A percentile compares a stretch with the other conserved stretches of the same genome.
These are phyloP conservation scores for Pilasporangium apinafurcum DNA, from an alignment of 352 stramenopile species.

Conservation along the genomic window DNA sequence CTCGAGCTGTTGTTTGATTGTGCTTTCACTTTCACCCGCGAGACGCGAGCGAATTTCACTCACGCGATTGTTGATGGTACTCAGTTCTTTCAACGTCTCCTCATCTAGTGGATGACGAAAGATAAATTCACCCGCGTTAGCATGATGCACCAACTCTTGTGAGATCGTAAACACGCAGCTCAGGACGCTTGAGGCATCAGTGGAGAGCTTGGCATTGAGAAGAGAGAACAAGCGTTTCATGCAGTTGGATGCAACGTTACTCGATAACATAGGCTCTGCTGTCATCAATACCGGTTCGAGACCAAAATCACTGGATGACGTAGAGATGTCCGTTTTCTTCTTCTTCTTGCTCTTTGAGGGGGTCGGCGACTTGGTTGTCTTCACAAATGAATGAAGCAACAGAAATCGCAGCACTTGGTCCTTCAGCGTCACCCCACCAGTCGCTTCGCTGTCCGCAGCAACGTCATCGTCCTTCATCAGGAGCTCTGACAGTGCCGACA, in stretches of 20 bases:
- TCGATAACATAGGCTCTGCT: slow-evolving; percentile 37
- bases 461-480: slow-evolving; percentile 15
- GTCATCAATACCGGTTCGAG: slow-evolving; percentile 7
- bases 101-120: slow-evolving; percentile 38
- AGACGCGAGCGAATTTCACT: slow-evolving; percentile 18
- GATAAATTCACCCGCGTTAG: slow-evolving; percentile 6
- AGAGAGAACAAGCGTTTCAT: slow-evolving; percentile 68
- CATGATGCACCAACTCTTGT: slow-evolving; percentile 31
- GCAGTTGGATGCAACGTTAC: slow-evolving; percentile 27
- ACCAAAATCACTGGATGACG: slow-evolving; percentile 21
- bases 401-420: slow-evolving; percentile 54
- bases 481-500: slow-evolving; percentile 33
- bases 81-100: slow-evolving; percentile 21
- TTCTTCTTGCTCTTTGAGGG: slow-evolving; percentile 49
- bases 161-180: slow-evolving; percentile 35
- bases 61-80: slow-evolving; percentile 25
- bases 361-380: slow-evolving; percentile 16
- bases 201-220: slow-evolving; percentile 46
- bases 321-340: slow-evolving; percentile 20
- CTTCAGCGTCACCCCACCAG: slow-evolving; percentile 18
- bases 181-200: slow-evolving; percentile 31
- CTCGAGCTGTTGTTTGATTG: slow-evolving; percentile 40
- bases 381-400: slow-evolving; percentile 68
- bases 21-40: slow-evolving; percentile 9
- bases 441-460: slow-evolving; percentile 7